phyloP scores from a whole-genome alignment of 108 stramenopile genomes.

The Licmophora abbreviata region DNA sequence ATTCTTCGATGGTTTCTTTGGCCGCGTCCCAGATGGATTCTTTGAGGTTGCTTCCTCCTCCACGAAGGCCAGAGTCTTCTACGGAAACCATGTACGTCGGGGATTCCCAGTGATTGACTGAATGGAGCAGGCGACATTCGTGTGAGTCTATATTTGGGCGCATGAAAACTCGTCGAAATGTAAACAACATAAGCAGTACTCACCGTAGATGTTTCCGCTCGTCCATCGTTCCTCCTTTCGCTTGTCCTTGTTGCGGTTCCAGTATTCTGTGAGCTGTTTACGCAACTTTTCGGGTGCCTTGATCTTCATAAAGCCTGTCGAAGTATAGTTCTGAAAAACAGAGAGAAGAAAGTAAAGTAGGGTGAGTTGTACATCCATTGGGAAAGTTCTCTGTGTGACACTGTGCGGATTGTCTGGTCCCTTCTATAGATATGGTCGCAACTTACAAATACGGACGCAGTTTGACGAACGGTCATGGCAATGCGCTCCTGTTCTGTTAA shows the following conservation, averaged over 20 bases:
- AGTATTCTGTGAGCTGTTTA: conserved; percentile 29
- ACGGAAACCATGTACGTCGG: conserved; percentile 33
- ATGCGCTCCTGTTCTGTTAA: conserved; percentile 64
- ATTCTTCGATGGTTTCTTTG: conserved; percentile 41
- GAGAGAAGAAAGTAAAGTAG: not conserved
- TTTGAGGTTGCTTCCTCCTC: conserved; percentile 25
- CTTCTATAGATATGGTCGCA: not conserved
- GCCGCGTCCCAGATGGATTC: conserved; percentile 37
- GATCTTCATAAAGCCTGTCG: conserved; percentile 42
- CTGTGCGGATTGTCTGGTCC: not conserved
- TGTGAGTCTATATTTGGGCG: not conserved
- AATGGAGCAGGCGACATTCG: conserved; percentile 5
- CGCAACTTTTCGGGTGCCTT: conserved; percentile 28
- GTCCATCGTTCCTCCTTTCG: conserved; percentile 39
- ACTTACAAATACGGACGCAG: conserved; percentile 52
- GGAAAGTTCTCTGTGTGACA: not conserved
- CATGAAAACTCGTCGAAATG: not conserved
- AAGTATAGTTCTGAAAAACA: conserved; percentile 42
- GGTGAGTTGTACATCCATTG: not conserved
- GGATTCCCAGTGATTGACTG: conserved; percentile 26
- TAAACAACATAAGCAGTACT: not conserved
- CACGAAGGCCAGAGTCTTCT: conserved; percentile 33
- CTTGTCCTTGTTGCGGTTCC: conserved; percentile 34
- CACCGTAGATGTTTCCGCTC: conserved; percentile 29
- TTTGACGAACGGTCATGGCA: conserved; percentile 73